A percentile compares a stretch with the other conserved stretches of the same genome.
phyloP scores from a whole-genome alignment of 176 grass and related monocot genomes.

The Aegilops tauschii region DNA sequence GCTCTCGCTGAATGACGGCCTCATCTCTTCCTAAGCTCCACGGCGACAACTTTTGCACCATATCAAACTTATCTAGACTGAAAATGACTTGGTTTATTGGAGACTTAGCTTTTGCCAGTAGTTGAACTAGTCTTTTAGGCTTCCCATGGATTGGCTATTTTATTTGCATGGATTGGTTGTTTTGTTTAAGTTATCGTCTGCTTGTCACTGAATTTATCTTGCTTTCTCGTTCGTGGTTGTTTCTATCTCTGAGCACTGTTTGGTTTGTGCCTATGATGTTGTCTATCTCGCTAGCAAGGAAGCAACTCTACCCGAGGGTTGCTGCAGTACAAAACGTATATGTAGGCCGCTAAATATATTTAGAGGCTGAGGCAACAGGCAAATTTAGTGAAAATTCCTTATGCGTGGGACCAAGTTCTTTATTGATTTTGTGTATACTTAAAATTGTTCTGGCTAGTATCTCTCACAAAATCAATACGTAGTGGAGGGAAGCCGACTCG shows the following conservation, averaged over 20 bases:
- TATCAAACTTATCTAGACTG: conserved; percentile 25
- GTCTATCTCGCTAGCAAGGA: too few species aligned
- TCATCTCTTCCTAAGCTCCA: conserved; percentile 42
- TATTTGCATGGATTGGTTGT: conserved; percentile 13
- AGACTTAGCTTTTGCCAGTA: conserved; percentile 22
- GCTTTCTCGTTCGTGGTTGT: not conserved
- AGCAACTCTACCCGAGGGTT: too few species aligned
- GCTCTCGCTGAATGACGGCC: conserved; percentile 58
- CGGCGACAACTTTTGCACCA: conserved; percentile 30
- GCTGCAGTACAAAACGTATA: too few species aligned
- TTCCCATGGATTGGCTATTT: conserved; percentile 13
- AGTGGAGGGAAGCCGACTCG: too few species aligned
- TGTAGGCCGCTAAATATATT: too few species aligned
- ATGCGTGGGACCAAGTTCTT: too few species aligned
- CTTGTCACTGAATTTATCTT: not conserved
- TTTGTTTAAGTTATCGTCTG: not conserved
- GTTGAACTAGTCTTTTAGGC: conserved; percentile 19
- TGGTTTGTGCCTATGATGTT: too few species aligned
- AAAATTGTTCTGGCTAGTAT: too few species aligned
- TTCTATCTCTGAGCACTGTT: not conserved
- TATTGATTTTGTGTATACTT: too few species aligned
- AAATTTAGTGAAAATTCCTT: too few species aligned
- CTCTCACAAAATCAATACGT: too few species aligned
- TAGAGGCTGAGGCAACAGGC: too few species aligned
- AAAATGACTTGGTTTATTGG: conserved; percentile 39